These are phyloP conservation scores for Penicillium ochrochloron DNA, from an alignment of 495 filamentous ascomycete species.

Conservation along the genomic window DNA sequence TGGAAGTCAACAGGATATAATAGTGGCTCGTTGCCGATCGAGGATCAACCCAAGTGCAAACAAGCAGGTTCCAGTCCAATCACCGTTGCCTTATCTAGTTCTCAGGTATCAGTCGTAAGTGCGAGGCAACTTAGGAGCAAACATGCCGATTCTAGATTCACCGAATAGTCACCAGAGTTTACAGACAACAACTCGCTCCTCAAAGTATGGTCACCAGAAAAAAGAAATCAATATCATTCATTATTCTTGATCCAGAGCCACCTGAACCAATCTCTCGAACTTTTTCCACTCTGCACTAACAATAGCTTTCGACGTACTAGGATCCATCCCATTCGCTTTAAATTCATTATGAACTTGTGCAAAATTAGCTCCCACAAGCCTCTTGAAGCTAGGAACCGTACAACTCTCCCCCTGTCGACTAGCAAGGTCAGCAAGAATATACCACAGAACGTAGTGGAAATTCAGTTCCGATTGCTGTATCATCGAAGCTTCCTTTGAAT, in stretches of 20 bases:
- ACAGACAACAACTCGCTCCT: background rate
- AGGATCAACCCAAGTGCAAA: background rate
- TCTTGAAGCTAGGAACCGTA: conserved; percentile 42
- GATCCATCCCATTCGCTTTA: conserved; percentile 36
- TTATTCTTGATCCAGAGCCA: conserved; percentile 34
- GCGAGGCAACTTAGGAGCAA: background rate
- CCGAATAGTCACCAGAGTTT: background rate
- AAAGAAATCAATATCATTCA: background rate
- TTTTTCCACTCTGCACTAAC: conserved; percentile 44
- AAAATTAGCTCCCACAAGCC: conserved; percentile 37
- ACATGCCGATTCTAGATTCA: background rate
- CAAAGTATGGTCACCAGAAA: background rate
- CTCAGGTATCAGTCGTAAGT: background rate
- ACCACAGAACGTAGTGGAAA: conserved; percentile 43
- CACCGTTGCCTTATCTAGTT: background rate
- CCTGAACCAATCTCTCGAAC: conserved; percentile 36
- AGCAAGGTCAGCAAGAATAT: conserved; percentile 47
- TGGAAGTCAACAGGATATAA: too few relatives aligned
- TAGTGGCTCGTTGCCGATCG: too few relatives aligned
- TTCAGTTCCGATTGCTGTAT: conserved; percentile 34
- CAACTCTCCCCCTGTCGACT: conserved; percentile 39
- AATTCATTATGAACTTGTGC: conserved; percentile 41
- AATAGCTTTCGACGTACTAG: conserved; percentile 28
- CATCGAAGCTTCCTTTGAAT: conserved; percentile 22
- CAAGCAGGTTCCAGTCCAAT: too few relatives aligned